Evolutionary conservation across 768 basidiomycete genomes (phyloP), one percentile per base, ranked within the genome.

Genomic region (Boletus rubroflammeus): DNA sequence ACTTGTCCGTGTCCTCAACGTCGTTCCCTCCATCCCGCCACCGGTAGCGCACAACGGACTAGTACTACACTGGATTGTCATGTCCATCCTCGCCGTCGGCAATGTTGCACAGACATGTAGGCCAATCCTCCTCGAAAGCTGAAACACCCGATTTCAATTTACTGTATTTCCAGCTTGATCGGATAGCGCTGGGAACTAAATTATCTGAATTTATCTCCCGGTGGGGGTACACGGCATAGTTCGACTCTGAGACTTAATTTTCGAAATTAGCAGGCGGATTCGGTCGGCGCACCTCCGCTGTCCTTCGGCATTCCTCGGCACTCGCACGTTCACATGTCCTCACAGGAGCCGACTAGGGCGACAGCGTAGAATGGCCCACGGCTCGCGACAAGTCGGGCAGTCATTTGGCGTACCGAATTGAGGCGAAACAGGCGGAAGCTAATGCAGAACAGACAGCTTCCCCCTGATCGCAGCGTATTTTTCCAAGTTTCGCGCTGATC

Each of bases 121-220:
- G 15, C 19, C 19, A 38, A 6, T 39, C 19, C 38, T 7, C 15
- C 19, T 25, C 13, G 43, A 35, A 40, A 21, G 21, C 14, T 43
- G 47, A 60, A 47, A 59, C 31, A 7, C n/a, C 31, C 6, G 17
- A 42, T 31, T 26, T 38, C 39, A 19, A 50, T 46, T 31, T 41
- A 8, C 29, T 4, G 31, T 32, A 32, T 26, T 40, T 34, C 28
- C 40, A 21, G 19, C 21, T 35, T 8, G 41, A 13, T 38, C 21
- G 32, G 54, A 41, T 42, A 43, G 21, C 42, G n/a, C 21, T 29
- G 59, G 53, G 42, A 56, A 61, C 17, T 23, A 40, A 47, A 31
- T 25, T 26, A 10, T 44, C 7, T 14, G n/a, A 40, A 47, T 26
- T 25, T 26, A 10, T 44, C 7, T 14, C 4, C 45, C 52, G n/a